Percentiles rank a stretch among this genome's conserved stretches.
These are phyloP conservation scores for Candida oleophila DNA, from an alignment of 805 yeast genomes.

Conservation along the genomic window DNA sequence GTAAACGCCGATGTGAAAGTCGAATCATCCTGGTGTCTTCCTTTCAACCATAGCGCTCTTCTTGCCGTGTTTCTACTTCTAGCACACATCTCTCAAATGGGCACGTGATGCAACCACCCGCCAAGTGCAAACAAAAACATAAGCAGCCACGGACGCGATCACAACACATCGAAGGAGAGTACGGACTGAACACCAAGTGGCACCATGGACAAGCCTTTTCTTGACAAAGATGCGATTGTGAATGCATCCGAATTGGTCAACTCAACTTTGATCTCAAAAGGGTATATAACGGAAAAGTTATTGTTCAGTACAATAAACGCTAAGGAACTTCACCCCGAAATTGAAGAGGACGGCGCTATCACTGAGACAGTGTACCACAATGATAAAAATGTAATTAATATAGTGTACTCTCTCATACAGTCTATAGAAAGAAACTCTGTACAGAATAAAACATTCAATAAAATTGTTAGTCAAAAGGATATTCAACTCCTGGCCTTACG, in stretches of 20 bases:
- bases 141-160: too few species aligned
- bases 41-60: too few species aligned
- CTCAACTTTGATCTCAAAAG: constrained; percentile 31
- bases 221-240: constrained; percentile 31
- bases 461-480: constrained; percentile 27
- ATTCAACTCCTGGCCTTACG: constrained; percentile 23
- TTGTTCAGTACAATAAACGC: constrained; percentile 36
- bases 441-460: constrained; percentile 31
- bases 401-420: constrained; percentile 32
- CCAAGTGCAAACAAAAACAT: too few species aligned
- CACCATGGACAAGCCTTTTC: constrained; percentile 13
- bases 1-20: too few species aligned
- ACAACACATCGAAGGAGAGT: too few species aligned
- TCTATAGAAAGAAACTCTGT: constrained; percentile 31
- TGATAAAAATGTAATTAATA: constrained; percentile 37
- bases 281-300: constrained; percentile 30
- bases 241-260: constrained; percentile 40
- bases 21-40: too few species aligned
- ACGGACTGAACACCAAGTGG: too few species aligned
- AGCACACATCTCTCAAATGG: too few species aligned
- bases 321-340: constrained; percentile 11
- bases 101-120: too few species aligned
- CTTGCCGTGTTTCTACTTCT: too few species aligned
- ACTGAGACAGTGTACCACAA: constrained; percentile 33
- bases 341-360: constrained; percentile 11